These are phyloP conservation scores for Clonostachys rhizophaga DNA, from an alignment of 2,329 filamentous ascomycete species.

Conservation along the genomic window DNA sequence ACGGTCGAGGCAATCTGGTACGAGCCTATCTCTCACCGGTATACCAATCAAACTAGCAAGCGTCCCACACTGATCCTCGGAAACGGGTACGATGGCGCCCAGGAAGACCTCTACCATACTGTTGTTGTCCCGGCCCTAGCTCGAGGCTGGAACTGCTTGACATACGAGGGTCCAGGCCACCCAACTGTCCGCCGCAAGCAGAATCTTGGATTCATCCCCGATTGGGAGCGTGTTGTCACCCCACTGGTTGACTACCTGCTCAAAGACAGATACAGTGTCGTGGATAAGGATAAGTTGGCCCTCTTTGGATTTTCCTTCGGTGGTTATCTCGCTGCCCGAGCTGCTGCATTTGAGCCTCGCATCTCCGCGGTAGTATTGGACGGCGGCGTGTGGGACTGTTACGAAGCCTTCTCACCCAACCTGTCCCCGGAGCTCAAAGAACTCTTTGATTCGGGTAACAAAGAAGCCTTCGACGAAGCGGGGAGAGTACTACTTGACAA, in stretches of 20 bases:
- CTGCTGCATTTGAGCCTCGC: constrained; percentile 36
- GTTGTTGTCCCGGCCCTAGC: constrained; percentile 23
- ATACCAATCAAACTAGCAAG: neutral
- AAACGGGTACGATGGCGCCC: constrained; percentile 34
- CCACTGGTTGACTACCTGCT: constrained; percentile 26
- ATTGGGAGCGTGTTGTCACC: constrained; percentile 34
- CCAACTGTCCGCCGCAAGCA: constrained; percentile 31
- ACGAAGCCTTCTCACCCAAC: neutral
- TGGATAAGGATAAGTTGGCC: constrained; percentile 14
- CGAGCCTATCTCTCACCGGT: neutral
- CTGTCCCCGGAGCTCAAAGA: neutral
- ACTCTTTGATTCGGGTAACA: neutral
- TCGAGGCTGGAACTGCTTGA: constrained; percentile 33
- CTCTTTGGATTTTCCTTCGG: constrained; percentile 34
- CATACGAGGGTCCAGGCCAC: constrained; percentile 41
- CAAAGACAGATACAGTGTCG: constrained; percentile 12
- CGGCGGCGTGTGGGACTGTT: constrained; percentile 28
- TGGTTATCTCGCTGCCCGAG: constrained; percentile 29
- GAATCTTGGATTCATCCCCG: constrained; percentile 33
- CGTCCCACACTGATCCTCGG: constrained; percentile 32
- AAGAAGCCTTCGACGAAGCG: constrained; percentile 9
- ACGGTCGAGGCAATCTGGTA: constrained; percentile 27
- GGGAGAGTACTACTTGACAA: neutral
- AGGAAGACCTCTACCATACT: constrained; percentile 35
- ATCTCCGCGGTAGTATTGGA: constrained; percentile 30